Evolutionary conservation across 257 asterid genomes (phyloP).

Genomic region (Fraxinus excelsior): DNA sequence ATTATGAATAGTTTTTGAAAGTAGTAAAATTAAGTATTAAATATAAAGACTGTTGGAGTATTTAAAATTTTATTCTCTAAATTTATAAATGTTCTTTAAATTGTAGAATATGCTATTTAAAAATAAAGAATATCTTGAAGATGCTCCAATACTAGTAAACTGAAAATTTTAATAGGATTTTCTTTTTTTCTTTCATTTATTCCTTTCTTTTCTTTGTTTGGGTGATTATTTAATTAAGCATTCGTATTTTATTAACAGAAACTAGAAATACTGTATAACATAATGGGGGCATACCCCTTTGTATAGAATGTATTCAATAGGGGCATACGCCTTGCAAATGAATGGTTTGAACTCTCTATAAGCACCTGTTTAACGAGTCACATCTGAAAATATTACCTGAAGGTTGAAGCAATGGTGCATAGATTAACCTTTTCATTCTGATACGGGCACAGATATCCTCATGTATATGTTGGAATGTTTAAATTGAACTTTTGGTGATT

Average conservation of each 20-base stretch:
- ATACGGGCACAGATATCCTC: neutral
- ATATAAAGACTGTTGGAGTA: too few relatives aligned
- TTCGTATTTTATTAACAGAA: neutral
- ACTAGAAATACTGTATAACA: neutral
- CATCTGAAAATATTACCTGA: neutral
- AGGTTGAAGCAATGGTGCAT: neutral
- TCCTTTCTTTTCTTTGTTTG: neutral
- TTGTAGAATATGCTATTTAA: too few relatives aligned
- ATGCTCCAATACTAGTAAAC: neutral
- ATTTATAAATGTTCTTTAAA: too few relatives aligned
- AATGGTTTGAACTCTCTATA: neutral
- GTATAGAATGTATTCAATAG: neutral
- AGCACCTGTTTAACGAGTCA: neutral
- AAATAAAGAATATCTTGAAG: too few relatives aligned
- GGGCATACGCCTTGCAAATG: neutral
- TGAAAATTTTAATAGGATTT: neutral
- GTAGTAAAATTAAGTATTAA: too few relatives aligned
- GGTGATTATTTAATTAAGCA: neutral
- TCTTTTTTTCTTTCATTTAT: neutral
- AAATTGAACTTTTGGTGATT: conserved; percentile 9
- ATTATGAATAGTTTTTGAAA: too few relatives aligned
- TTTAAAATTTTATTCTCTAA: too few relatives aligned
- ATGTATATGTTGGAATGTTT: neutral
- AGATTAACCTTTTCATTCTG: neutral
- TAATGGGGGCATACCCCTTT: neutral